Conservation (phyloP, 371 early-diverging fungal species). For the Actinomucor elegans region DNA sequence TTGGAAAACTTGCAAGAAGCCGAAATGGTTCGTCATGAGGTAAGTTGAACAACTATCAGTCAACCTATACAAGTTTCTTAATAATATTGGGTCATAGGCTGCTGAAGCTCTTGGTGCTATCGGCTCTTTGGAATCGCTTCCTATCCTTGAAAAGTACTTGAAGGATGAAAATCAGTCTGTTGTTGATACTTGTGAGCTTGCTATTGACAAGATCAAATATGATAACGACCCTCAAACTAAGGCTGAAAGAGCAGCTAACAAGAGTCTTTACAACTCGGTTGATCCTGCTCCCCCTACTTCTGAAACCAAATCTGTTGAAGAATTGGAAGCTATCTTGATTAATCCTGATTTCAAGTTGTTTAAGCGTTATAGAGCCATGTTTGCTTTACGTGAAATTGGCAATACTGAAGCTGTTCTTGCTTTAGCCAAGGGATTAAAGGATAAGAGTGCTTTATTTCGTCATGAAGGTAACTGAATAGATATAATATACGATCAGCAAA, state of each 20-base stretch:
- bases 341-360: constrained; percentile 78
- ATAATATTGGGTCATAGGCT: constrained; percentile 60
- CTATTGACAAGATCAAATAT: constrained; percentile 82
- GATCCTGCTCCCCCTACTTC: constrained; percentile 90
- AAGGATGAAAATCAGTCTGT: constrained; percentile 68
- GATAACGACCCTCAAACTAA: constrained; percentile 58
- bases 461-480: too few species aligned
- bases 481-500: too few species aligned
- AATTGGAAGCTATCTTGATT: constrained; percentile 67
- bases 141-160: constrained; percentile 71
- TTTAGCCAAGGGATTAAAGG: constrained; percentile 85
- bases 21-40: constrained; percentile 98
- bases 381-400: constrained; percentile 92
- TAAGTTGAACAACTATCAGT: too few species aligned
- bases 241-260: constrained; percentile 35
- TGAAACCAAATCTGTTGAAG: constrained; percentile 54
- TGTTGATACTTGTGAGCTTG: constrained; percentile 94
- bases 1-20: constrained; percentile 72
- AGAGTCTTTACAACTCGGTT: constrained; percentile 72
- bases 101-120: constrained; percentile 97
- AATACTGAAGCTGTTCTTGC: constrained; percentile 84
- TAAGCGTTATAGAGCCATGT: constrained; percentile 98
- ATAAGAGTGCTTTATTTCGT: constrained; percentile 55
- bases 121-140: constrained; percentile 64
- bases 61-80: too few species aligned